These are phyloP conservation scores for Microcyclosporella mali DNA, from an alignment of 2,329 filamentous ascomycete genomes.

Conservation along the genomic window DNA sequence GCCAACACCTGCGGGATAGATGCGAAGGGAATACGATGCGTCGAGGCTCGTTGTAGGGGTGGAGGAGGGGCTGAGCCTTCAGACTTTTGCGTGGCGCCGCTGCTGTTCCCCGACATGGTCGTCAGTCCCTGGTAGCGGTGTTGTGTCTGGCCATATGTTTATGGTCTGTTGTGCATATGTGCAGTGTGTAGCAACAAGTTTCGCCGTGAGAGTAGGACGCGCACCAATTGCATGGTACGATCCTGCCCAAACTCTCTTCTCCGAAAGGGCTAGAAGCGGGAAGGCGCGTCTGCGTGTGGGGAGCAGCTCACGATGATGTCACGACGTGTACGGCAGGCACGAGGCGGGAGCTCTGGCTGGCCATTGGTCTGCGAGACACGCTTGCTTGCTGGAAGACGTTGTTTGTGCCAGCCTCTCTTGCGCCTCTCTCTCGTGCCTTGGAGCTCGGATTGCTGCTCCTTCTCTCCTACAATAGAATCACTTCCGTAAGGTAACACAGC, in stretches of 20 bases:
- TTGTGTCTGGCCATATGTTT: background rate
- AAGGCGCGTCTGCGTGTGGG: background rate
- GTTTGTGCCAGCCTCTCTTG: background rate
- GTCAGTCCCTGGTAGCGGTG: background rate
- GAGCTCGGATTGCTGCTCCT: no score
- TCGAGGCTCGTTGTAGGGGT: background rate
- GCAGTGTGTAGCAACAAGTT: no score
- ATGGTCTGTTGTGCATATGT: no score
- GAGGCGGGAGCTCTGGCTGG: background rate
- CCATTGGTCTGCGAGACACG: background rate
- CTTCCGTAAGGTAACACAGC: background rate
- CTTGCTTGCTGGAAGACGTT: no score
- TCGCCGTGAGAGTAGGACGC: background rate
- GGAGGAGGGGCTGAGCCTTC: background rate
- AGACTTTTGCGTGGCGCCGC: background rate
- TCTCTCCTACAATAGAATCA: no score
- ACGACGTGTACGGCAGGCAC: background rate
- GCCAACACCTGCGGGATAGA: constrained; percentile 12
- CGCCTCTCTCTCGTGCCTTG: background rate
- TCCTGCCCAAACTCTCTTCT: no score
- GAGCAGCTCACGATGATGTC: background rate
- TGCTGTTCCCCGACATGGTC: constrained; percentile 6
- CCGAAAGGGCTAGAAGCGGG: no score
- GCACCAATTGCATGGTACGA: background rate
- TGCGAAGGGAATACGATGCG: constrained; percentile 7